Conservation (phyloP, 257 asterid genomes). For the Ajuga chamaepitys region DNA sequence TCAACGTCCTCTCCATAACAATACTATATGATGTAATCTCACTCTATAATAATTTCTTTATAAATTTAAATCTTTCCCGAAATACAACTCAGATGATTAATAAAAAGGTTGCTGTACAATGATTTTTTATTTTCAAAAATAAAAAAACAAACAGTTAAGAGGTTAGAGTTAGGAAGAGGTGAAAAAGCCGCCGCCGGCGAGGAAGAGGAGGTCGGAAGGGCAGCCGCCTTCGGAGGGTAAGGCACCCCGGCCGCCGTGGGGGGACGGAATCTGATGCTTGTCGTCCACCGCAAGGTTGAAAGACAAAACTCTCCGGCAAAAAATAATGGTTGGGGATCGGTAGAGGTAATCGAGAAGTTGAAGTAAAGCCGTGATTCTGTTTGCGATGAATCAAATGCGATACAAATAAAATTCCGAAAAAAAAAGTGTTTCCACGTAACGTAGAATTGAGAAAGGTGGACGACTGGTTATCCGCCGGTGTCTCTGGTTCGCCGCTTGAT, state of each 20-base stretch:
- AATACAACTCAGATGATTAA: not conserved
- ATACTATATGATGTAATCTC: not conserved
- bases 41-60: not conserved
- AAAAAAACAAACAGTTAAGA: not conserved
- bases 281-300: conserved; percentile 31
- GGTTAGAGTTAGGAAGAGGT: not conserved
- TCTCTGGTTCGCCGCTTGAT: conserved; percentile 18
- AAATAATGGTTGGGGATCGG: conserved; percentile 20
- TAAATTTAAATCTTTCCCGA: not conserved
- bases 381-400: not conserved
- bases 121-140: too few relatives aligned
- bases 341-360: conserved; percentile 13
- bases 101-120: too few relatives aligned
- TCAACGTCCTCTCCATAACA: conserved; percentile 36
- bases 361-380: conserved; percentile 37
- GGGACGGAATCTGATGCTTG: conserved; percentile 54
- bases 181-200: conserved; percentile 50
- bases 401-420: not conserved
- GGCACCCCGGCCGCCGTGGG: conserved; percentile 86
- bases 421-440: not conserved
- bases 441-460: not conserved
- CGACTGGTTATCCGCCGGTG: conserved; percentile 22
- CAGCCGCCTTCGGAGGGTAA: conserved; percentile 75
- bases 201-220: conserved; percentile 71
- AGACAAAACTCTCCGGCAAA: conserved; percentile 9